These are phyloP conservation scores for Fusarium floridanum DNA, from an alignment of 2,329 filamentous ascomycete species.

Conservation along the genomic window DNA sequence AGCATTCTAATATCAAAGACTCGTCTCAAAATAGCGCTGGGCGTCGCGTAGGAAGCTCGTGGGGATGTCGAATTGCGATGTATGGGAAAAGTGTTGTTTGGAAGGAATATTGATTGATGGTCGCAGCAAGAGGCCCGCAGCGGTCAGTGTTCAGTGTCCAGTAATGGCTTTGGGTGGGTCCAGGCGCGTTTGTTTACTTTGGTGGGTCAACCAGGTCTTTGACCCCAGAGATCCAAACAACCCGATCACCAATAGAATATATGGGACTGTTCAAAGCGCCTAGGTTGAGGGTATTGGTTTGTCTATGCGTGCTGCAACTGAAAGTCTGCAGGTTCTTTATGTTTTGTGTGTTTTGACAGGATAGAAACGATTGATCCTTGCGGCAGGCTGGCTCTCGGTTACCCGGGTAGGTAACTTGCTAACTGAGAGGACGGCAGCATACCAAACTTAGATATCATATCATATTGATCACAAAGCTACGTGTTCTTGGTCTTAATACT, in stretches of 20 bases:
- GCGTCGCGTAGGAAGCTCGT: conserved; percentile 12
- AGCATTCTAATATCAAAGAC: conserved; percentile 36
- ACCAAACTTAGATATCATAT: neutral
- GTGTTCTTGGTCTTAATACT: neutral
- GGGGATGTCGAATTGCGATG: conserved; percentile 11
- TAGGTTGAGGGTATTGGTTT: neutral
- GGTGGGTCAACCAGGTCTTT: conserved; percentile 31
- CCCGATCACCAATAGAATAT: conserved; percentile 1
- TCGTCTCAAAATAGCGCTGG: conserved; percentile 11
- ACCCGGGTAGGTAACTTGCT: neutral
- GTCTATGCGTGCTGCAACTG: neutral
- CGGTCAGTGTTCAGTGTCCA: neutral
- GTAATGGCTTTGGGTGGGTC: conserved; percentile 35
- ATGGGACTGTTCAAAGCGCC: neutral
- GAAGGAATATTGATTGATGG: conserved; percentile 34
- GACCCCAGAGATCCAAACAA: conserved; percentile 37
- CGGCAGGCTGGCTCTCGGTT: neutral
- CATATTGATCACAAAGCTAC: neutral
- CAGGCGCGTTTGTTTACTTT: conserved; percentile 53
- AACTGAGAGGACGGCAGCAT: neutral
- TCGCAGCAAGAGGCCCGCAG: conserved; percentile 23
- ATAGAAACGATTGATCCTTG: neutral
- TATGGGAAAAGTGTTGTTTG: conserved; percentile 26
- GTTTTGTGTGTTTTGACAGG: neutral
- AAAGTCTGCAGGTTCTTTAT: neutral